Conservation (phyloP, 192 early-diverging fungal genomes). For the Mortierella antarctica region DNA sequence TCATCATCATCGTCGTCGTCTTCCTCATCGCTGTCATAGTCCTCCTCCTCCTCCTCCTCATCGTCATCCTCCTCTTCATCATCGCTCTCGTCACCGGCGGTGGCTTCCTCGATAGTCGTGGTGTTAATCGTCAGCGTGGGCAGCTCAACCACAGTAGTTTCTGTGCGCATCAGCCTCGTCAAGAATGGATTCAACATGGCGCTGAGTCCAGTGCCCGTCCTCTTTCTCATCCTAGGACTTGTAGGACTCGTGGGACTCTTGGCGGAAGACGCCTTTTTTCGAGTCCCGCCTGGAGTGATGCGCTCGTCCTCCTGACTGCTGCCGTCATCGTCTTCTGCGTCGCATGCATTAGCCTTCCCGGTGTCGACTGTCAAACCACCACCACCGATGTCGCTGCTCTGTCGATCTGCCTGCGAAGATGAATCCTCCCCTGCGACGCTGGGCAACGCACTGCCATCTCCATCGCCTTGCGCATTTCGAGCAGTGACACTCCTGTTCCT, state of each 20-base stretch:
- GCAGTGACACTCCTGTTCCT: not conserved
- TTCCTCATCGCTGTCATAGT: conserved; percentile 6
- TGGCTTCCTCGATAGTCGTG: conserved; percentile 32
- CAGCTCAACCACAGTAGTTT: conserved; percentile 37
- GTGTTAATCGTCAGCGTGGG: conserved; percentile 50
- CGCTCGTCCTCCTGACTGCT: not conserved
- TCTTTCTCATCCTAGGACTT: conserved; percentile 17
- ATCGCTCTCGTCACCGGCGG: conserved; percentile 17
- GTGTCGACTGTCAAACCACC: not conserved
- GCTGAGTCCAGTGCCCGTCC: conserved; percentile 34
- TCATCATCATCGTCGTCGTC: not conserved
- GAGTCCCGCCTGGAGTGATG: not conserved
- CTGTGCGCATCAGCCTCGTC: conserved; percentile 27
- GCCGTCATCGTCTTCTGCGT: not conserved
- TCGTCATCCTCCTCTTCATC: conserved; percentile 24
- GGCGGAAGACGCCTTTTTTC: not conserved
- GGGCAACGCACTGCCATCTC: not conserved
- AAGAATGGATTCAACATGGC: conserved; percentile 30
- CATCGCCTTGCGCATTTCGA: not conserved
- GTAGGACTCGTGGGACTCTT: not conserved
- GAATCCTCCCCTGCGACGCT: not conserved
- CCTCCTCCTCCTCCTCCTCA: conserved; percentile 17
- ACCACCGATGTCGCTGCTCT: no score
- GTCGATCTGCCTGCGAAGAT: not conserved
- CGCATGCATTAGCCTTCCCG: not conserved